Evolutionary conservation across 179 eudicot genomes (phyloP).

Genomic region (Kewa caespitosa): DNA sequence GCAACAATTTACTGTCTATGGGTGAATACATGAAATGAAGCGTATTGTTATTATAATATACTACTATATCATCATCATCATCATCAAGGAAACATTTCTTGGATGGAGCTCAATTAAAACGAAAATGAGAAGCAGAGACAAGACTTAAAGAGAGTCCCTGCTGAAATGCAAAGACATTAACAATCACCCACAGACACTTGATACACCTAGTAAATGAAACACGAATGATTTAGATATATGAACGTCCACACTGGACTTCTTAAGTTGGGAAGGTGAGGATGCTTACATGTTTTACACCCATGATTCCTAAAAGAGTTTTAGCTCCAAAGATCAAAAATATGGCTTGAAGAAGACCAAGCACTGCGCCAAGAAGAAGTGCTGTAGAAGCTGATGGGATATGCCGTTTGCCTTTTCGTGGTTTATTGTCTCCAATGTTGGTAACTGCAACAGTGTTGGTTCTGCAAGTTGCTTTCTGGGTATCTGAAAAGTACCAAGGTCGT

Average conservation of each 20-base stretch:
- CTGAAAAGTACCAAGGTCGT: constrained; percentile 17
- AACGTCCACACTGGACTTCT: too few relatives aligned
- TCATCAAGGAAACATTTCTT: too few relatives aligned
- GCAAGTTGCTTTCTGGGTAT: constrained; percentile 17
- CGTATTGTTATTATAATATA: too few relatives aligned
- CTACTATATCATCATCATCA: too few relatives aligned
- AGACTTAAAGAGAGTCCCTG: not conserved
- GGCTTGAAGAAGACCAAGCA: constrained; percentile 79
- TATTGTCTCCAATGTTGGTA: constrained; percentile 15
- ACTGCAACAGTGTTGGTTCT: constrained; percentile 10
- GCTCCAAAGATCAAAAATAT: constrained; percentile 70
- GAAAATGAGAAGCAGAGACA: not conserved
- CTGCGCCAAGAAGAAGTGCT: constrained; percentile 64
- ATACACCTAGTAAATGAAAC: too few relatives aligned
- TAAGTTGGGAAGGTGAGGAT: not conserved
- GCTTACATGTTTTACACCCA: constrained; percentile 91
- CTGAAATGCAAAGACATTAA: not conserved
- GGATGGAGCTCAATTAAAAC: not conserved
- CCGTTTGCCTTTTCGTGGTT: constrained; percentile 32
- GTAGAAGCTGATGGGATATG: constrained; percentile 94
- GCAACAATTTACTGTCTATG: not conserved
- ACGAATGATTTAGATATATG: not conserved
- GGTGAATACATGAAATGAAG: not conserved
- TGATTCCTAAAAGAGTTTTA: constrained; percentile 58
- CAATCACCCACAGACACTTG: not conserved